Evolutionary conservation across 2,329 filamentous ascomycete genomes (phyloP).

Genomic region (Tolypocladium tropicale): DNA sequence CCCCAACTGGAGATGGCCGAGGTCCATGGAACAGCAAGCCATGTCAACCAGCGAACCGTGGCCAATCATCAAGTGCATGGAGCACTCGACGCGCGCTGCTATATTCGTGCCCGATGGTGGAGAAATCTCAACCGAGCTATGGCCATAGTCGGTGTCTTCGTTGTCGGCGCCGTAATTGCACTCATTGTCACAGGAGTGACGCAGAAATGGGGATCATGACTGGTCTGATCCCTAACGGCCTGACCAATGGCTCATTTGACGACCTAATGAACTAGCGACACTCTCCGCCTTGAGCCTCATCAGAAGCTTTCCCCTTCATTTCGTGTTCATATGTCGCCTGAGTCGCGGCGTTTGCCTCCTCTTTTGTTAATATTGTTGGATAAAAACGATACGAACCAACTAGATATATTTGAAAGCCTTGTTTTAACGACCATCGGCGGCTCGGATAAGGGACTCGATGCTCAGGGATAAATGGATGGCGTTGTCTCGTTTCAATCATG

Average conservation of each 20-base stretch:
- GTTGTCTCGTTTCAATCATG: not conserved
- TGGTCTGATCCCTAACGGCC: not conserved
- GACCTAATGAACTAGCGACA: not conserved
- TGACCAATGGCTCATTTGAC: not conserved
- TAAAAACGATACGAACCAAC: not conserved
- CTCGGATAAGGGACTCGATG: not conserved
- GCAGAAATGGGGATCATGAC: slow-evolving; percentile 31
- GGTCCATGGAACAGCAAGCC: slow-evolving; percentile 28
- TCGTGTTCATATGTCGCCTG: not conserved
- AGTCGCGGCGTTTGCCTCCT: not conserved
- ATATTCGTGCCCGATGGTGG: slow-evolving; percentile 49
- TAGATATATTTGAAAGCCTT: not conserved
- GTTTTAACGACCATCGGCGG: not conserved
- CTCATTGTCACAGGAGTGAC: slow-evolving; percentile 42
- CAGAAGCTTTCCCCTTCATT: not conserved
- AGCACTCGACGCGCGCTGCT: slow-evolving; percentile 33
- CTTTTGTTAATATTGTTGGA: not conserved
- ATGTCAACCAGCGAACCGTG: slow-evolving; percentile 26
- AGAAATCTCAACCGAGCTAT: slow-evolving; percentile 48
- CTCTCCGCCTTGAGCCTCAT: not conserved
- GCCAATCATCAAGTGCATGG: slow-evolving; percentile 21
- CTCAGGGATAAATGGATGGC: not conserved
- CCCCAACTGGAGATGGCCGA: slow-evolving; percentile 43
- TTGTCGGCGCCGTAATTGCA: slow-evolving; percentile 40
- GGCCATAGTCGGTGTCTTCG: slow-evolving; percentile 43